These are phyloP conservation scores for Alternaria arborescens DNA, from an alignment of 2,329 filamentous ascomycete species.

Conservation along the genomic window DNA sequence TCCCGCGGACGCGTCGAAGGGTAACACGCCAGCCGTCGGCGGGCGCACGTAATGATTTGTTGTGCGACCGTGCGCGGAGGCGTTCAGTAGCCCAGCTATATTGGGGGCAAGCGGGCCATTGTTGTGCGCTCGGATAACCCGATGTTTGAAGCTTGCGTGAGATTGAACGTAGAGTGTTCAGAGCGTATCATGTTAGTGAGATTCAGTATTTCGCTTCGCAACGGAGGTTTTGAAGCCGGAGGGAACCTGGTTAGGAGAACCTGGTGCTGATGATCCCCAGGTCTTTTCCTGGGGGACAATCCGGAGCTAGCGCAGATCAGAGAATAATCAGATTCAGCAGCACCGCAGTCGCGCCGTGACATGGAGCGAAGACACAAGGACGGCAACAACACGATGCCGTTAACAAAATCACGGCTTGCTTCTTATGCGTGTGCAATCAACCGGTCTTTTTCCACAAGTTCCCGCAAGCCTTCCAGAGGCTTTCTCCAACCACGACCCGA, in stretches of 20 bases:
- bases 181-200: conserved; percentile 6
- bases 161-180: conserved; percentile 10
- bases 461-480: background rate
- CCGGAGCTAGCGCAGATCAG: conserved; percentile 8
- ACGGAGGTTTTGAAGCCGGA: conserved; percentile 5
- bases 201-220: background rate
- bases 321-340: background rate
- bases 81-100: background rate
- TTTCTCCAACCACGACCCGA: background rate
- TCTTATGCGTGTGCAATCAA: background rate
- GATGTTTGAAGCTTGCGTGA: conserved; percentile 7
- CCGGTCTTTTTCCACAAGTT: conserved; percentile 7
- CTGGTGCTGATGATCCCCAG: background rate
- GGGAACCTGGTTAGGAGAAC: conserved; percentile 10
- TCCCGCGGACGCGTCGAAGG: conserved; percentile 1
- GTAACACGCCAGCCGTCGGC: conserved; percentile 2
- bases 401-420: background rate
- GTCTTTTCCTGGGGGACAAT: background rate
- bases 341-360: background rate
- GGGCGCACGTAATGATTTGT: conserved; percentile 2
- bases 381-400: background rate
- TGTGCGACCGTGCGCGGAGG: conserved; percentile 8
- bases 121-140: conserved; percentile 12
- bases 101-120: conserved; percentile 3
- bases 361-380: background rate